Base-by-base conservation (phyloP, 2,329 filamentous ascomycete genomes). In the Alternaria postmessia region DNA sequence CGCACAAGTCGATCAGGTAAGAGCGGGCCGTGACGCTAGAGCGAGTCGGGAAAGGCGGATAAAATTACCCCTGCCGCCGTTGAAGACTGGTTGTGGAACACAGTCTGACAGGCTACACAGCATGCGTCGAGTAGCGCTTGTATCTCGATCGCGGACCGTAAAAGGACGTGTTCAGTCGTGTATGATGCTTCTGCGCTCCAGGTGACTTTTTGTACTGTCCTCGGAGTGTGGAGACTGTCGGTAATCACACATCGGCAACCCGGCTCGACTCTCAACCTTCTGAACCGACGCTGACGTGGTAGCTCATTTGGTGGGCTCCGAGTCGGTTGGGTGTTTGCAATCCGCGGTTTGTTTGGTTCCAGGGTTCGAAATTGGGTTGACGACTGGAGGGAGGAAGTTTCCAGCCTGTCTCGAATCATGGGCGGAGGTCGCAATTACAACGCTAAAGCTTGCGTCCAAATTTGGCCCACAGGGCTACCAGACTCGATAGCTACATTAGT, bases 21-120 rank as follows among this genome's bases (percentile, higher is more conserved):
- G 58, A 54, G 62, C 66, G 72, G 72, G 69, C 71, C 72, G 71
- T 63, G 47, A 55, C 11, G 68, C 71, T 74, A 75, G 65, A 41
- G 26, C 65, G 20, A 8, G 32, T 66, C 49, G 11, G 63, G 65
- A 44, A 59, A 59, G 44, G 59, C 54, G 63, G 9, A 36, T 51
- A 59, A 56, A 54, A 49, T 51, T 28, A 71, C 62, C 70, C 71
- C 65, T 73, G 70, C 64, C 30, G 61, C 69, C 65, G 68, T 70
- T 73, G 55, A 62, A 67, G 57, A 56, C 63, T 68, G 56, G 64
- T 64, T 65, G 69, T 64, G 68, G 66, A 64, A 68, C 54, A 68
- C 61, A 59, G 42, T 56, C 28, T 73, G 71, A 73, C 71, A 73
- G 70, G 67, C 64, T 62, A 69, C 66, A 72, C 66, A 67, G 61